phyloP scores from a whole-genome alignment of 2,329 filamentous ascomycete species.

The Calonectria pseudoturangicola region DNA sequence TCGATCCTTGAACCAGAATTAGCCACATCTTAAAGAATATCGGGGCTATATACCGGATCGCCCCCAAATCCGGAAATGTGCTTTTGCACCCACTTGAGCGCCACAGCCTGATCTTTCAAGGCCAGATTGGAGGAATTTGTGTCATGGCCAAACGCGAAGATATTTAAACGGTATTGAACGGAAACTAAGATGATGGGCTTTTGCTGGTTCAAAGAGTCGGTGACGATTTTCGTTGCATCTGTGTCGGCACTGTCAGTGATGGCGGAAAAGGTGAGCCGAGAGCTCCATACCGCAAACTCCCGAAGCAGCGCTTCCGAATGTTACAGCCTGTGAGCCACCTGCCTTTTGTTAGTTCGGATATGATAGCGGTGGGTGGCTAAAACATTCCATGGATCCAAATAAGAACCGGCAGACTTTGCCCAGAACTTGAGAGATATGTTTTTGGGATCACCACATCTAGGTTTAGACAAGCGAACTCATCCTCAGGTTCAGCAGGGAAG shows the following conservation, averaged over 20 bases:
- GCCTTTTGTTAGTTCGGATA: not conserved
- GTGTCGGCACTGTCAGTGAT: not conserved
- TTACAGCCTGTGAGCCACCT: slow-evolving; percentile 65
- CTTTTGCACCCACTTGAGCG: slow-evolving; percentile 56
- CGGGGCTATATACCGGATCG: slow-evolving; percentile 44
- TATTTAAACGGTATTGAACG: slow-evolving; percentile 52
- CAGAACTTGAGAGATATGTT: slow-evolving; percentile 28
- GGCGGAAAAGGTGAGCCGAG: not conserved
- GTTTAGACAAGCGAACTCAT: slow-evolving; percentile 66
- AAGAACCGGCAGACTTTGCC: slow-evolving; percentile 60
- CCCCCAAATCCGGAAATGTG: slow-evolving; percentile 57
- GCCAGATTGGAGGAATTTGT: slow-evolving; percentile 61
- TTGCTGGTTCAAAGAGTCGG: slow-evolving; percentile 57
- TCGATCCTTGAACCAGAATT: slow-evolving; percentile 53
- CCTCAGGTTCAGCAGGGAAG: slow-evolving; percentile 56
- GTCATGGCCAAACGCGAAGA: slow-evolving; percentile 66
- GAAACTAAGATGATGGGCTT: slow-evolving; percentile 46
- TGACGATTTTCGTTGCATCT: slow-evolving; percentile 60
- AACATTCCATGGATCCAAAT: slow-evolving; percentile 65
- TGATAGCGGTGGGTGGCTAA: too few species aligned
- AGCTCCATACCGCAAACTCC: slow-evolving; percentile 61
- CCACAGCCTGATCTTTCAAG: slow-evolving; percentile 58
- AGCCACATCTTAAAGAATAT: not conserved
- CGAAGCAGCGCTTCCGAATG: slow-evolving; percentile 65
- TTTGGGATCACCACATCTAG: slow-evolving; percentile 63